phyloP scores from a whole-genome alignment of 1,139 yeast species.

The Protomyces inouyei region DNA sequence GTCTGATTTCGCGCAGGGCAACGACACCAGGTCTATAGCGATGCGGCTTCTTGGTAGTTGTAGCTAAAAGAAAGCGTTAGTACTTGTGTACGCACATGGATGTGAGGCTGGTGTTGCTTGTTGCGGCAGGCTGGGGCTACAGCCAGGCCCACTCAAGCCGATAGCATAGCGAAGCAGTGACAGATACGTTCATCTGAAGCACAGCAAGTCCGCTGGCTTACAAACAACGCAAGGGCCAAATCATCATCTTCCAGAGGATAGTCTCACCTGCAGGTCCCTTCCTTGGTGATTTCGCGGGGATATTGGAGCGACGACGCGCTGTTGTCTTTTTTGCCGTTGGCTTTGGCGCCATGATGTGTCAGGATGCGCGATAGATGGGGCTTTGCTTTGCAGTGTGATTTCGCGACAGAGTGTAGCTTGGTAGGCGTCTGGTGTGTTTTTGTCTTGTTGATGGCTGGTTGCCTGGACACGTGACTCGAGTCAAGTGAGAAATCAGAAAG shows the following conservation, averaged over 20 bases:
- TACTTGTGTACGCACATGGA: neutral
- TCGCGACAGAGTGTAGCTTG: neutral
- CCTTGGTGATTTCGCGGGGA: slow-evolving; percentile 17
- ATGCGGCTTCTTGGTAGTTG: slow-evolving; percentile 12
- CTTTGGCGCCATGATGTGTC: slow-evolving; percentile 13
- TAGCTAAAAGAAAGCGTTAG: neutral
- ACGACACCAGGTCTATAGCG: slow-evolving; percentile 66
- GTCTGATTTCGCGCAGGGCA: slow-evolving; percentile 73
- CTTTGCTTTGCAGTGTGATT: neutral
- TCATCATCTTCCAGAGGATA: neutral
- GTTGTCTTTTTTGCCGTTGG: slow-evolving; percentile 13
- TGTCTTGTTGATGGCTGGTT: neutral
- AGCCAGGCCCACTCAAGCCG: too few relatives aligned
- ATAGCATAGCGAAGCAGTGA: too few relatives aligned
- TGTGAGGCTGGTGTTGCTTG: too few relatives aligned
- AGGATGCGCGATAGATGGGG: neutral
- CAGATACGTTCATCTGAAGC: too few relatives aligned
- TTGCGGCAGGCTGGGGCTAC: too few relatives aligned
- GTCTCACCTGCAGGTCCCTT: slow-evolving; percentile 4
- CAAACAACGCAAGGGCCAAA: too few relatives aligned
- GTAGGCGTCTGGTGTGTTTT: neutral
- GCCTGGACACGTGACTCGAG: neutral
- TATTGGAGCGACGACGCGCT: slow-evolving; percentile 16
- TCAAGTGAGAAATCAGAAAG: neutral
- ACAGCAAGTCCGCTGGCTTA: too few relatives aligned